These are phyloP conservation scores for Quercus engelmannii DNA, from an alignment of 306 rosid genomes.

Conservation along the genomic window DNA sequence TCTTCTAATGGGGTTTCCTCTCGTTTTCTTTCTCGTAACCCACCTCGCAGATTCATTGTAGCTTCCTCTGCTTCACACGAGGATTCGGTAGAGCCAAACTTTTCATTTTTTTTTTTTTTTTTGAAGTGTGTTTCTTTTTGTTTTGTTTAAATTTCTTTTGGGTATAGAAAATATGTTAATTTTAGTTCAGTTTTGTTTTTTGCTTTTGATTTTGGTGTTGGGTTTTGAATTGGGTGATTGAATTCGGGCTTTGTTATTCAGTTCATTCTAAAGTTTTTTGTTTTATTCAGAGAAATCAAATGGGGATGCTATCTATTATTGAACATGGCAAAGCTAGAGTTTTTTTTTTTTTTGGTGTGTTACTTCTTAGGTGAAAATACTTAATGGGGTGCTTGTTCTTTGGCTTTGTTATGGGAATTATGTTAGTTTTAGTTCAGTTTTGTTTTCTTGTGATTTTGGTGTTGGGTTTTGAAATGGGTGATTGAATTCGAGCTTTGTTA, in stretches of 20 bases:
- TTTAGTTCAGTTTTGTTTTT: not conserved
- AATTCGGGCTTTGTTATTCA: not conserved
- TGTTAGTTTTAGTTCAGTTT: not conserved
- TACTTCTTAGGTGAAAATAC: not conserved
- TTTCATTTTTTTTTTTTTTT: not conserved
- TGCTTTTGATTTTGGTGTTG: not conserved
- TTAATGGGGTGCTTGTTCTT: not conserved
- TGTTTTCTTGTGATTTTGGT: not conserved
- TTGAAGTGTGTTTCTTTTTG: not conserved
- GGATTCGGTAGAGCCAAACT: constrained; percentile 52
- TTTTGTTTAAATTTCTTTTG: not conserved
- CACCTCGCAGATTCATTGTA: constrained; percentile 28
- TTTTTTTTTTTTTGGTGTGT: not conserved
- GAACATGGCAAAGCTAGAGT: not conserved
- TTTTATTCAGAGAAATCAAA: not conserved
- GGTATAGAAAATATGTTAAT: too few relatives aligned
- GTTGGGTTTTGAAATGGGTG: not conserved
- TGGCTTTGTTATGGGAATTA: not conserved
- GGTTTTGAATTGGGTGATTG: not conserved
- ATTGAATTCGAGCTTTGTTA: not conserved
- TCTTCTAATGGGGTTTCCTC: constrained; percentile 20
- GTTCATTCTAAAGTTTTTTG: not conserved
- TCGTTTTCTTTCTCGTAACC: constrained; percentile 23
- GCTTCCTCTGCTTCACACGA: constrained; percentile 52
- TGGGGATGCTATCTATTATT: not conserved